Conservation (phyloP, 345 rosid genomes). For the Leavenworthia alabamica region DNA sequence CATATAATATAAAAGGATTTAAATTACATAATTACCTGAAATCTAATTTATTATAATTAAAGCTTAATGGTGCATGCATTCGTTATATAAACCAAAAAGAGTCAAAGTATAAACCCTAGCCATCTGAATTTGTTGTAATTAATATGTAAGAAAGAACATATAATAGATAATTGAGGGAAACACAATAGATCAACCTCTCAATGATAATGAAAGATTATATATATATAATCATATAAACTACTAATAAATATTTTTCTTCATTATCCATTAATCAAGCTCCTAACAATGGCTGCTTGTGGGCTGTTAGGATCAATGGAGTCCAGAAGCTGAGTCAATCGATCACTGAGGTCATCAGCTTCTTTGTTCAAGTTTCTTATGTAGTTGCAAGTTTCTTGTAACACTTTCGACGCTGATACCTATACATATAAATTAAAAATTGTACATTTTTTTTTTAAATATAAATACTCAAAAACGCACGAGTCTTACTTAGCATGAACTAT, state of each 20-base stretch:
- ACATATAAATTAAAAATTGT: neutral
- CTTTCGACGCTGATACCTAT: conserved; percentile 86
- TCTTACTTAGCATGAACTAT: neutral
- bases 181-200: conserved; percentile 16
- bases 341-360: conserved; percentile 88
- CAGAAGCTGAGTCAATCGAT: conserved; percentile 75
- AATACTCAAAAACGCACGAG: neutral
- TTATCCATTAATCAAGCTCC: conserved; percentile 72
- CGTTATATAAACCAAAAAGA: conserved; percentile 16
- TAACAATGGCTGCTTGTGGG: conserved; percentile 85
- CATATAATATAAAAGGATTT: neutral
- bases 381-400: conserved; percentile 92
- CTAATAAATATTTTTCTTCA: neutral
- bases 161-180: conserved; percentile 9
- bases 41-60: conserved; percentile 17
- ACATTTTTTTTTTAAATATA: neutral
- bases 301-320: conserved; percentile 77
- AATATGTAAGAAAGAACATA: conserved; percentile 9
- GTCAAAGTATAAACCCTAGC: conserved; percentile 20
- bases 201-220: conserved; percentile 1
- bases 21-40: neutral
- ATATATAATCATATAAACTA: conserved; percentile 1
- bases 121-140: neutral
- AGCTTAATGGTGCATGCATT: conserved; percentile 18
- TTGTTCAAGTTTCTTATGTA: conserved; percentile 78